phyloP scores from a whole-genome alignment of 371 early-diverging fungal species.

The Circinella umbellata region DNA sequence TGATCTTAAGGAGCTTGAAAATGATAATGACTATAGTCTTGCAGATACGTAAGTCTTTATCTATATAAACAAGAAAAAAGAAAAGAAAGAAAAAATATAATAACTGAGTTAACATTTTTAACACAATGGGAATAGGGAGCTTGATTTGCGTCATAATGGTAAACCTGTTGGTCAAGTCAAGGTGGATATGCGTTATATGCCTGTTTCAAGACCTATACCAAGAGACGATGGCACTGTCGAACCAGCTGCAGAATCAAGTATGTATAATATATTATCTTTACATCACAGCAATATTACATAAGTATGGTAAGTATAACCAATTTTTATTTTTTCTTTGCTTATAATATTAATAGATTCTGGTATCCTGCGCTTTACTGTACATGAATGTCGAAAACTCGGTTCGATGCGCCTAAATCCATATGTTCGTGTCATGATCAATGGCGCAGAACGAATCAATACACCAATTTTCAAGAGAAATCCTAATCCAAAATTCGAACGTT shows the following conservation, averaged over 20 bases:
- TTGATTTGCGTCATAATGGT: conserved; percentile 50
- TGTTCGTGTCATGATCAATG: conserved; percentile 55
- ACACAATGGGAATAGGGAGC: conserved; percentile 21
- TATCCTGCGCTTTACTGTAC: conserved; percentile 52
- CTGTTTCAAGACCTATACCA: conserved; percentile 60
- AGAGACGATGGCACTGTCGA: conserved; percentile 50
- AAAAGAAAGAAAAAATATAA: too few species aligned
- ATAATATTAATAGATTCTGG: conserved; percentile 45
- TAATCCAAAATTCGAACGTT: conserved; percentile 55
- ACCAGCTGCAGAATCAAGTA: conserved; percentile 64
- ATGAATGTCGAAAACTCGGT: conserved; percentile 53
- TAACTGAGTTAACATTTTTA: too few species aligned
- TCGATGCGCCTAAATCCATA: conserved; percentile 45
- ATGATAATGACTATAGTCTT: conserved; percentile 43
- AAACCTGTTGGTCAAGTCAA: conserved; percentile 58
- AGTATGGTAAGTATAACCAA: background rate
- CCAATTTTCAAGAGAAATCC: conserved; percentile 43
- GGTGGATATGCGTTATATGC: conserved; percentile 64
- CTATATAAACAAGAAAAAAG: background rate
- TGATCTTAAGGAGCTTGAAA: conserved; percentile 58
- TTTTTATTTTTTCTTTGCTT: background rate
- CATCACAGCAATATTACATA: too few species aligned
- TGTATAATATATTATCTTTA: background rate
- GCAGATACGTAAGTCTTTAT: conserved; percentile 41
- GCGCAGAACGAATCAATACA: conserved; percentile 45